phyloP scores from a whole-genome alignment of 495 filamentous ascomycete genomes.

The Hypoxylon lenormandii region DNA sequence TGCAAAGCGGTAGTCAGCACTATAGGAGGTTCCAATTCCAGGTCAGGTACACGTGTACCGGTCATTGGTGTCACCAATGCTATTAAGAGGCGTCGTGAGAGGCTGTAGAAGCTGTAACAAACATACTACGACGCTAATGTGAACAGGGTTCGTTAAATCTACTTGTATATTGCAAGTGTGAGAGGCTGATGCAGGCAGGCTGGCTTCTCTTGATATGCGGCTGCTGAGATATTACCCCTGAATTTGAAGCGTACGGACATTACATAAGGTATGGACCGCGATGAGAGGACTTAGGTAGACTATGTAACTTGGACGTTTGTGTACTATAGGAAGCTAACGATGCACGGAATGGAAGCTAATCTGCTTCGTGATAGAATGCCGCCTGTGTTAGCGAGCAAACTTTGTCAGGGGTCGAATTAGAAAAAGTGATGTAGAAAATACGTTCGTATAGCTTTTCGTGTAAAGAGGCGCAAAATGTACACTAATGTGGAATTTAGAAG shows the following conservation, averaged over 20 bases:
- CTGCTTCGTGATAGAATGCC: constrained; percentile 33
- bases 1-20: constrained; percentile 16
- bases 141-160: neutral
- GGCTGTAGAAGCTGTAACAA: neutral
- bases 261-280: neutral
- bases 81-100: constrained; percentile 8
- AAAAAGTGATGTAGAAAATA: neutral
- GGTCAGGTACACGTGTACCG: neutral
- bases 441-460: too few species aligned
- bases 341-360: constrained; percentile 11
- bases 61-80: neutral
- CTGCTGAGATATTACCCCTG: constrained; percentile 19
- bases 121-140: neutral
- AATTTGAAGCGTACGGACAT: constrained; percentile 14
- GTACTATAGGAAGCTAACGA: neutral
- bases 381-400: constrained; percentile 31
- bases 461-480: constrained; percentile 18
- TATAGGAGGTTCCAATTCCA: constrained; percentile 9
- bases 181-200: neutral
- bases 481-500: constrained; percentile 9
- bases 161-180: neutral
- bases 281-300: neutral
- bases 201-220: neutral
- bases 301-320: too few species aligned
- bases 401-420: constrained; percentile 13